Evolutionary conservation across 208 protist species (phyloP).

Genomic region (Trypanosoma scelopori): DNA sequence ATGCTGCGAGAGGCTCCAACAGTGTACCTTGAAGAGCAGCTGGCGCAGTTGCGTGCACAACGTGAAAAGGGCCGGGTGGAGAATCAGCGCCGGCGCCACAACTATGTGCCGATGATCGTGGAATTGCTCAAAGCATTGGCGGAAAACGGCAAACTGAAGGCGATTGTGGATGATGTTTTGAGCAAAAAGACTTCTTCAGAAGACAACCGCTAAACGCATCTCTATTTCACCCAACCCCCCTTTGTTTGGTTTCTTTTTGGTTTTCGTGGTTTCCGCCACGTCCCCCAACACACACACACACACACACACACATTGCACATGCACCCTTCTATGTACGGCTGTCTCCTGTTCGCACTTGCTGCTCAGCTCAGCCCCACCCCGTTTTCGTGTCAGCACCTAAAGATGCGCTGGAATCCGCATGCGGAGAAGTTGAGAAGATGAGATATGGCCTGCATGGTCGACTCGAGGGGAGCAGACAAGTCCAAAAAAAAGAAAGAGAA

Average conservation of each 20-base stretch:
- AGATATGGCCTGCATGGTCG: no score
- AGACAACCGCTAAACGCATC: background rate
- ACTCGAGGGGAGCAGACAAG: no score
- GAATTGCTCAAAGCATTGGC: slow-evolving; percentile 93
- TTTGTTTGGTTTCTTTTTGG: slow-evolving; percentile 21
- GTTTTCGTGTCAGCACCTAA: no score
- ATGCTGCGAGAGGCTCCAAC: slow-evolving; percentile 53
- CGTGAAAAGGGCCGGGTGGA: slow-evolving; percentile 74
- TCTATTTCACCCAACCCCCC: slow-evolving; percentile 10
- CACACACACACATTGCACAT: no score
- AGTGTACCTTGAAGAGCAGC: slow-evolving; percentile 47
- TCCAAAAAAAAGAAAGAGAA: no score
- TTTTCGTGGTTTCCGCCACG: no score
- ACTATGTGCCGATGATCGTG: slow-evolving; percentile 97
- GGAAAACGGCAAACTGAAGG: slow-evolving; percentile 86
- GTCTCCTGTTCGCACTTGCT: no score
- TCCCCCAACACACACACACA: no score
- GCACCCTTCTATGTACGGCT: no score
- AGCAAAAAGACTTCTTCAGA: slow-evolving; percentile 10
- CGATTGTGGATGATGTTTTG: slow-evolving; percentile 53
- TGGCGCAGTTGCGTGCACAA: slow-evolving; percentile 53
- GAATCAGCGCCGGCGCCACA: slow-evolving; percentile 96
- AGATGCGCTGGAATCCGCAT: no score
- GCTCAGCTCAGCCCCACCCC: no score
- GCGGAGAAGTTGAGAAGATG: no score